phyloP scores from a whole-genome alignment of 441 rosid species.

The Erysimum pusillum region DNA sequence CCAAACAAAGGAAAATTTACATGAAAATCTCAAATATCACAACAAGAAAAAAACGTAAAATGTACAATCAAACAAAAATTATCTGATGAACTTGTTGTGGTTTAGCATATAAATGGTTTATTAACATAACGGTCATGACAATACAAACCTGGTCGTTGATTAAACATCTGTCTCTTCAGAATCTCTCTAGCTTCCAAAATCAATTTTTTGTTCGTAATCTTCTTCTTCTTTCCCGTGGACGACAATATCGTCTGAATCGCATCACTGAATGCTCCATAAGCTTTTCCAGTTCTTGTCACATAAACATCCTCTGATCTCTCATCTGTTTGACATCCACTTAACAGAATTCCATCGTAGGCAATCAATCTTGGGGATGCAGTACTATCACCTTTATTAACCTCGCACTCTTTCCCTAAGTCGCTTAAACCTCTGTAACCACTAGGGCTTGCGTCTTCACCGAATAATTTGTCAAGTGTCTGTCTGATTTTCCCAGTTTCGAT shows the following conservation, averaged over 20 bases:
- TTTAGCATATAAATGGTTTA: constrained; percentile 40
- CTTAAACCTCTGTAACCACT: constrained; percentile 34
- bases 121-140: constrained; percentile 41
- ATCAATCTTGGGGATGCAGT: not conserved
- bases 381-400: not conserved
- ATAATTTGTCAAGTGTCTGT: constrained; percentile 70
- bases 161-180: constrained; percentile 27
- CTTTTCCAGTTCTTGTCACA: constrained; percentile 38
- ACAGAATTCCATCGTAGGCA: constrained; percentile 32
- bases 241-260: constrained; percentile 45
- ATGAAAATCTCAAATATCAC: not conserved
- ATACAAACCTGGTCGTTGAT: constrained; percentile 47
- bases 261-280: constrained; percentile 48
- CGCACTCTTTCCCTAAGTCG: constrained; percentile 42
- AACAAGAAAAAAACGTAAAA: not conserved
- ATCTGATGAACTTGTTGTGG: not conserved
- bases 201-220: constrained; percentile 33
- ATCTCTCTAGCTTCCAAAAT: constrained; percentile 43
- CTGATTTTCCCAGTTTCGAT: constrained; percentile 72
- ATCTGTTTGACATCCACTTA: constrained; percentile 49
- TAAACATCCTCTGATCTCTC: constrained; percentile 44
- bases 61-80: not conserved
- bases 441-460: constrained; percentile 84
- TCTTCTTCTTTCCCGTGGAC: not conserved
- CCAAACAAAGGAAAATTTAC: not conserved